These are phyloP conservation scores for Aspergillus sclerotiicarbonarius DNA, from an alignment of 495 filamentous ascomycete genomes.

Conservation along the genomic window DNA sequence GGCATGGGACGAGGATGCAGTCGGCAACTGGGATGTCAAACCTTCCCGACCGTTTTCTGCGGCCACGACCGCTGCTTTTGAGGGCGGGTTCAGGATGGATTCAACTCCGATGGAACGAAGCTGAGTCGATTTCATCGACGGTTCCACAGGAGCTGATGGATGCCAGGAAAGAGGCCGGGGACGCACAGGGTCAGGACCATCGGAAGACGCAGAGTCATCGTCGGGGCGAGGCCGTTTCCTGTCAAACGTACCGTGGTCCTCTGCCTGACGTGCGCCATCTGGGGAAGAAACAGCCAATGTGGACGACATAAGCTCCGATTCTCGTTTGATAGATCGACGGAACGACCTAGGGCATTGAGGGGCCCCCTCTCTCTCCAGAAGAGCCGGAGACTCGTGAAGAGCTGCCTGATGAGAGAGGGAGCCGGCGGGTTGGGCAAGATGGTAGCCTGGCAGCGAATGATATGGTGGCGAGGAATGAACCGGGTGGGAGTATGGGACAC, in stretches of 20 bases:
- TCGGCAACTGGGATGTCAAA: conserved; percentile 24
- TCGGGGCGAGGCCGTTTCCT: conserved; percentile 25
- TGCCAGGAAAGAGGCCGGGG: conserved; percentile 39
- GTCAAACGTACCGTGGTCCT: conserved; percentile 27
- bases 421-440: conserved; percentile 23
- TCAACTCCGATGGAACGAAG: conserved; percentile 51
- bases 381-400: conserved; percentile 34
- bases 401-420: conserved; percentile 43
- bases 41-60: conserved; percentile 27
- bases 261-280: conserved; percentile 27
- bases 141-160: conserved; percentile 40
- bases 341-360: conserved; percentile 45
- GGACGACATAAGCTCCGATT: conserved; percentile 51
- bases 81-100: conserved; percentile 48
- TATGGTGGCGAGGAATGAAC: conserved; percentile 37
- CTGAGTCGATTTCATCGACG: conserved; percentile 33
- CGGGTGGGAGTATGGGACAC: conserved; percentile 31
- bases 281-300: conserved; percentile 30
- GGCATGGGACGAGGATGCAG: conserved; percentile 27
- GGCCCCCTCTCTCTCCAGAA: conserved; percentile 39
- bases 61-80: conserved; percentile 25
- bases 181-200: conserved; percentile 29
- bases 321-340: conserved; percentile 26
- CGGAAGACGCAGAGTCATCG: conserved; percentile 21
- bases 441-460: conserved; percentile 29